Evolutionary conservation across 176 grass and related monocot genomes (phyloP), one percentile per base, ranked within the genome.

Genomic region (Zizania latifolia): DNA sequence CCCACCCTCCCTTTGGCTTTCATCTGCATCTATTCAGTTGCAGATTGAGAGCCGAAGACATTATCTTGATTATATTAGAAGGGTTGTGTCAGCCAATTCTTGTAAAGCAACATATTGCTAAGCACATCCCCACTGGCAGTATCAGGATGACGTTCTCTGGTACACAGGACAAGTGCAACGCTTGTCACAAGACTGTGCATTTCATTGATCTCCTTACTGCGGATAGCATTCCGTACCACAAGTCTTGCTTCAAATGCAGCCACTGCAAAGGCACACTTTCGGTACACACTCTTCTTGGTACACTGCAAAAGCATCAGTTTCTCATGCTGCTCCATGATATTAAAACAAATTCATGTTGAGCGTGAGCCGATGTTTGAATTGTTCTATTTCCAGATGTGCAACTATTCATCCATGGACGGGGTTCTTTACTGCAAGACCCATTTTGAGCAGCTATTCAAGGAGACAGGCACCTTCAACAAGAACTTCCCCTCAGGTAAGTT

Each of bases 221-320:
- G 0, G 92, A 91, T 26, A 60, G 79, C 22, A 37, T 91, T 31
- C 57, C 66, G 3, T 95, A 86, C 75, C 88, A 95, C 85, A 95
- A 86, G 80, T 89, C 88, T 70, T 91, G 92, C 85, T 95, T 95
- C 92, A 95, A 74, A 83, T 95, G 86, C 61, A 95, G 83, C 88
- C 86, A 84, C 57, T 95, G 88, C 92, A 95, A 89, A 84, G 88
- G 83, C 73, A 91, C 76, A 12, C 85, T 91, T 61, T 84, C 80
- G 13, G 88, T 89, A 84, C 59, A 31, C 32, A 55, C 31, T 51
- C 64, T 60, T 68, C 50, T 77, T 62, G 40, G 39, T 13, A 38
- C 51, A 31, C 34, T 44, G 27, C 12, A 22, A 35, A 51, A 66
- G 48, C 67, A 71, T 58, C 11, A 15, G 58, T 70, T 74, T 68